Evolutionary conservation across 2,329 filamentous ascomycete species (phyloP).

Genomic region (Claviceps cyperi): DNA sequence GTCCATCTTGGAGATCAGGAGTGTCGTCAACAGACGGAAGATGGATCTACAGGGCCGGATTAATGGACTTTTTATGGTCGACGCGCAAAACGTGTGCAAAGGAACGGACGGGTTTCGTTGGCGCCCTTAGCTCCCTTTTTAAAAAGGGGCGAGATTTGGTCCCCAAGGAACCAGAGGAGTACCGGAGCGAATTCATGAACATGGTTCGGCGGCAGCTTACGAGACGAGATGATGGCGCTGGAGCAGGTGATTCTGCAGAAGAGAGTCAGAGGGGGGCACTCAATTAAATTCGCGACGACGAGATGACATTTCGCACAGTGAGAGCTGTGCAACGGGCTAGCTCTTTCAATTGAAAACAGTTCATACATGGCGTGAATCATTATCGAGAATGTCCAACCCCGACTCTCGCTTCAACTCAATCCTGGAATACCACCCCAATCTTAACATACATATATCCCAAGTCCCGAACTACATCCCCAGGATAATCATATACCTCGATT

Average conservation of each 20-base stretch:
- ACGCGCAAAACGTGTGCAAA: conserved; percentile 55
- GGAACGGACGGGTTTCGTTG: conserved; percentile 50
- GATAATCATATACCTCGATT: no score
- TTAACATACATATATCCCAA: no score
- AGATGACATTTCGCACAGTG: no score
- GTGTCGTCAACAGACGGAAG: conserved; percentile 45
- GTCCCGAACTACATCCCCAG: no score
- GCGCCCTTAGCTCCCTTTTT: conserved; percentile 47
- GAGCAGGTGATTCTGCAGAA: not conserved
- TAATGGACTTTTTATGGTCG: conserved; percentile 69
- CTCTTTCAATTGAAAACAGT: no score
- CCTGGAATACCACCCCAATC: no score
- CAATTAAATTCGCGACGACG: no score
- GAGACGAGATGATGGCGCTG: not conserved
- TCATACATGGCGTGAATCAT: no score
- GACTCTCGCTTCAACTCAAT: no score
- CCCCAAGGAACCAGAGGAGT: conserved; percentile 54
- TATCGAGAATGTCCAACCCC: no score
- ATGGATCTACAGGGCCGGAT: conserved; percentile 51
- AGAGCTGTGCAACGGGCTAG: no score
- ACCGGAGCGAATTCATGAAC: conserved; percentile 37
- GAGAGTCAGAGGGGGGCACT: not conserved
- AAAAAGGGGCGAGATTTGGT: conserved; percentile 60
- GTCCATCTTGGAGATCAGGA: conserved; percentile 42
- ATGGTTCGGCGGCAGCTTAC: conserved; percentile 30